phyloP scores from a whole-genome alignment of 225 moss, liverwort and hornwort genomes.

The Marchantia paleacea region DNA sequence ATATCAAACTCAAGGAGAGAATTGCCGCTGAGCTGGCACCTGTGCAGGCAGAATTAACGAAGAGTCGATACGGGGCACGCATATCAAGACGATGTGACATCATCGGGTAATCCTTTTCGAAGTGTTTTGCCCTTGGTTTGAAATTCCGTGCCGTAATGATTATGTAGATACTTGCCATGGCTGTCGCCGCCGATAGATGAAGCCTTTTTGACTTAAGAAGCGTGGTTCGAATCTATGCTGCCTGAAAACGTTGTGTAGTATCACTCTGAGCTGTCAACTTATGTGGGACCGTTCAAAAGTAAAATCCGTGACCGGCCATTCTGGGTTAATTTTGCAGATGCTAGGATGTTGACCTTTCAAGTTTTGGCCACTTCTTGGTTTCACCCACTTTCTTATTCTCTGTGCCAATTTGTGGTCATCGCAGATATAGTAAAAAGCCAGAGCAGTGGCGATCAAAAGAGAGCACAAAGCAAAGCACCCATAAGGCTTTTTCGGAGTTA shows the following conservation, averaged over 20 bases:
- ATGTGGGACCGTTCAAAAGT: too few species aligned
- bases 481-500: slow-evolving; percentile 38
- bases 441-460: slow-evolving; percentile 91
- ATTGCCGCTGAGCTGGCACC: slow-evolving; percentile 80
- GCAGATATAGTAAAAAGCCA: slow-evolving; percentile 74
- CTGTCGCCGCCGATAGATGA: too few species aligned
- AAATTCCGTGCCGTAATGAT: not conserved
- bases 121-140: not conserved
- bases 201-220: too few species aligned
- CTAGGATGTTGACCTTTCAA: not conserved
- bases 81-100: slow-evolving; percentile 81
- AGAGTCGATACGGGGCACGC: slow-evolving; percentile 80
- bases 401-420: not conserved
- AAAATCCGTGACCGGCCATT: not conserved
- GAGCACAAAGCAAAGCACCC: slow-evolving; percentile 67
- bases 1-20: slow-evolving; percentile 87
- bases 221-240: not conserved
- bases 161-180: too few species aligned
- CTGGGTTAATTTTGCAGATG: not conserved
- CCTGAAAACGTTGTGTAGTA: not conserved
- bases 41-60: slow-evolving; percentile 64
- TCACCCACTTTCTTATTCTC: not conserved
- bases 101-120: slow-evolving; percentile 43
- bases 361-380: not conserved
- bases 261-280: too few species aligned